Evolutionary conservation across 108 stramenopile genomes (phyloP).

Genomic region (Parietichytrium sp.): DNA sequence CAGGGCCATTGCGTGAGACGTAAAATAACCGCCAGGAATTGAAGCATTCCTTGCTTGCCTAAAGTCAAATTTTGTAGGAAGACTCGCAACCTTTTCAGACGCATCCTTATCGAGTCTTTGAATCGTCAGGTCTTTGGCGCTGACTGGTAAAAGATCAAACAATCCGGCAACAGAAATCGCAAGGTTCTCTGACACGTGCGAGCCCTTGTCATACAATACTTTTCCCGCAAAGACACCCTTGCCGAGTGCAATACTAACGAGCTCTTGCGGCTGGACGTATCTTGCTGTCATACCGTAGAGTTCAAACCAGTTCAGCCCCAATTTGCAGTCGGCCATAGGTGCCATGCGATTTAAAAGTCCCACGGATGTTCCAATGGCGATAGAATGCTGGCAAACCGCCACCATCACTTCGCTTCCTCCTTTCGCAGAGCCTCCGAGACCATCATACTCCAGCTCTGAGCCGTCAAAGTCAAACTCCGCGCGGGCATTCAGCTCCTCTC

Average conservation of each 20-base stretch:
- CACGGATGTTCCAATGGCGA: neutral
- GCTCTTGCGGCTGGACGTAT: neutral
- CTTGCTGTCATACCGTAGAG: too few species aligned
- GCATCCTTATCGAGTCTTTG: neutral
- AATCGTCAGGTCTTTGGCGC: neutral
- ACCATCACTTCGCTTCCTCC: too few species aligned
- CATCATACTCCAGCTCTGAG: too few species aligned
- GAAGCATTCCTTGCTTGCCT: neutral
- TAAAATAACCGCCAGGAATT: neutral
- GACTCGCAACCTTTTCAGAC: too few species aligned
- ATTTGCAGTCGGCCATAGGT: slow-evolving; percentile 15
- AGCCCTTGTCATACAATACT: neutral
- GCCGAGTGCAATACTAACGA: neutral
- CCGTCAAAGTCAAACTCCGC: too few species aligned
- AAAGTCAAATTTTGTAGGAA: slow-evolving; percentile 30
- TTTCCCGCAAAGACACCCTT: neutral
- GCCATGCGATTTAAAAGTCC: slow-evolving; percentile 15
- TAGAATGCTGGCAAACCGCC: neutral
- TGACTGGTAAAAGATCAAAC: neutral
- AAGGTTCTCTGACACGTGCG: neutral
- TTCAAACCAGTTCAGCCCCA: neutral
- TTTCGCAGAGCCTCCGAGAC: too few species aligned
- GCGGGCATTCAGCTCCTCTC: too few species aligned
- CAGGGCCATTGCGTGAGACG: neutral
- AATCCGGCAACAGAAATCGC: neutral